Base-by-base conservation (phyloP, 2,329 filamentous ascomycete species). In the Verticillium isaacii region DNA sequence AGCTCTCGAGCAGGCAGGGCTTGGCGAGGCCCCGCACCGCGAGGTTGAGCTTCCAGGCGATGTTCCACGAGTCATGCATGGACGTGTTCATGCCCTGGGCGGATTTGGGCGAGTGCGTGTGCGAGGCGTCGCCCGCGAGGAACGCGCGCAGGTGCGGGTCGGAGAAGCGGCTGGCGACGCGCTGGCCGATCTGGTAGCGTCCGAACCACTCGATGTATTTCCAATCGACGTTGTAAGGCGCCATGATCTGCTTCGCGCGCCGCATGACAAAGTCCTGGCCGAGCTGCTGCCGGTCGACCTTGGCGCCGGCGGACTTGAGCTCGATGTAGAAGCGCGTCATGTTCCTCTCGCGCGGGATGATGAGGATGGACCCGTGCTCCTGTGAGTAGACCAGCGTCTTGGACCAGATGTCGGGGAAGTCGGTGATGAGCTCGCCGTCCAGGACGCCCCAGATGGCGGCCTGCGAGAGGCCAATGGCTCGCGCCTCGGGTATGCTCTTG, bases 351-450 rank as follows among this genome's bases (percentile, higher is more conserved):
- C 89, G 84, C 5, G 89, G 89, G 60, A 91, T 88, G 71, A 90
- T 89, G n/a, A 92, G 79, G 56, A 91, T 86, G 0, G 88, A 89
- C 2, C 89, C 89, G 55, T 85, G 80, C 62, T 85, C 80, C 64
- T 90, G 85, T 2, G 86, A 88, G 66, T 88, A 88, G 8, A 91
- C 81, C 0, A 89, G 82, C 0, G 88, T 87, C 75, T 91, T 91
- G 72, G 85, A 89, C 88, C 88, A 91, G 57, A 91, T 83, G 68
- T 91, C 89, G 1, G 89, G 89, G 67, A 92, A 91, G 70, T 91
- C 82, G 8, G 89, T 91, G 54, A 89, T 85, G 11, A 91, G 75
- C 70, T 86, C 85, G 66, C 88, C 89, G 70, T 92, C 89, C 3
- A 92, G 75, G 2, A 92, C 89, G 61, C 88, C 89, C 89, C 89